Evolutionary conservation across 1,284 basidiomycete species (phyloP).

Genomic region (Anthracocystis panici-leucophaei): DNA sequence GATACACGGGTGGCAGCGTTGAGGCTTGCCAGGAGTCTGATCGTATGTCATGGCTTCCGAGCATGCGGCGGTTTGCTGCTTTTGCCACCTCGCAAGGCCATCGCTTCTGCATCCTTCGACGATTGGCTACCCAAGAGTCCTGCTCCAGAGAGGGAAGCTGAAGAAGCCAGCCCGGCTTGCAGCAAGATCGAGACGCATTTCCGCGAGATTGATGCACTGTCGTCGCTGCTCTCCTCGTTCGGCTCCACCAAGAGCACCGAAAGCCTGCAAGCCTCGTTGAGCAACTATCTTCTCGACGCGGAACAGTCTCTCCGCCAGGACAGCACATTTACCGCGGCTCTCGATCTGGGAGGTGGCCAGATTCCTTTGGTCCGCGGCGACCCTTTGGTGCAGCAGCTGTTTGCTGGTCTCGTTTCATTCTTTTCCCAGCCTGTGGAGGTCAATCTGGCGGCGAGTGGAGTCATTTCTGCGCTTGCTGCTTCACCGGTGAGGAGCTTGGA

Average conservation of each 20-base stretch:
- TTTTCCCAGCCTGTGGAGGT: conserved; percentile 86
- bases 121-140: conserved; percentile 20
- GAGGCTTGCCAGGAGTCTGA: conserved; percentile 48
- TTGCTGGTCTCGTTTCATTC: conserved; percentile 81
- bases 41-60: conserved; percentile 54
- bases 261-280: conserved; percentile 33
- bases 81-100: conserved; percentile 22
- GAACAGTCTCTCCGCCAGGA: conserved; percentile 72
- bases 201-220: conserved; percentile 39
- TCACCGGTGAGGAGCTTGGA: conserved; percentile 86
- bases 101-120: neutral
- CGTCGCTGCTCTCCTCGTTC: conserved; percentile 35
- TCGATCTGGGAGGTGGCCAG: conserved; percentile 24
- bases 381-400: conserved; percentile 78
- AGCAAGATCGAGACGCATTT: conserved; percentile 36
- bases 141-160: neutral
- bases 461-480: conserved; percentile 80
- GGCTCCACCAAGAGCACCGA: conserved; percentile 14
- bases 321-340: conserved; percentile 45
- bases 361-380: conserved; percentile 80
- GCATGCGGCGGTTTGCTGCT: conserved; percentile 31
- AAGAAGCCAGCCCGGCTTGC: neutral
- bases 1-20: conserved; percentile 49
- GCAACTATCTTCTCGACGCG: conserved; percentile 81
- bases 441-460: conserved; percentile 88